Evolutionary conservation across 306 rosid species (phyloP), one percentile per base, ranked within the genome.

Genomic region (Abrus pulchellus): DNA sequence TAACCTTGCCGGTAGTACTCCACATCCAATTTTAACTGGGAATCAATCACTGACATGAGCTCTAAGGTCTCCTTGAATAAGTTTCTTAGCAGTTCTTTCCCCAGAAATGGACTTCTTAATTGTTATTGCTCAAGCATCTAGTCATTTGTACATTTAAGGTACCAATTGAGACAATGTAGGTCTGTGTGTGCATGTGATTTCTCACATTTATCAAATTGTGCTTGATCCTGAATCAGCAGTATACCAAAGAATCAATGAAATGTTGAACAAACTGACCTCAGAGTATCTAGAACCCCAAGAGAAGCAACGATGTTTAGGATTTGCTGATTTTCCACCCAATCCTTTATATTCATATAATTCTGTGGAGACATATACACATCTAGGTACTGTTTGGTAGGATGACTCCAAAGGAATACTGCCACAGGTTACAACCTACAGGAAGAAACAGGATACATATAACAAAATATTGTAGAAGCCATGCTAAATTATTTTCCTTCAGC

Each of bases 331-430:
- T 79, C 97, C 92, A 13, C 93, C 86, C 75, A 84, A 89, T 74
- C 97, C 99, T 82, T 87, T 93, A 68, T 90, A 89, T 85, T 96
- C 97, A 80, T 83, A 92, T 71, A 96, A 73, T 68, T 96, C 97
- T 8, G 99, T 85, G 38, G 97, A 93, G 80, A 93, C 90, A 69
- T 93, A 93, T 1, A 93, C 97, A 60, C 99, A 96, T 87, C 99
- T 89, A 12, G 94, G 70, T 53, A 90, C 83, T 76, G 89, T 89
- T 79, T 93, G 99, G 89, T 96, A 96, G 47, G 99, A 93, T 10
- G 98, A 89, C 83, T 96, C 99, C 88, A 96, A 73, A 69, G 99
- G 97, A 85, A 96, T 96, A 78, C 99, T 96, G 77, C 99, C 98
- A 72, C 99, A 96, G 30, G 99, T 96, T 72, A 96, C 99, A 76